Evolutionary conservation across 2,329 filamentous ascomycete species (phyloP).

Genomic region (Aspergillus uvarum): DNA sequence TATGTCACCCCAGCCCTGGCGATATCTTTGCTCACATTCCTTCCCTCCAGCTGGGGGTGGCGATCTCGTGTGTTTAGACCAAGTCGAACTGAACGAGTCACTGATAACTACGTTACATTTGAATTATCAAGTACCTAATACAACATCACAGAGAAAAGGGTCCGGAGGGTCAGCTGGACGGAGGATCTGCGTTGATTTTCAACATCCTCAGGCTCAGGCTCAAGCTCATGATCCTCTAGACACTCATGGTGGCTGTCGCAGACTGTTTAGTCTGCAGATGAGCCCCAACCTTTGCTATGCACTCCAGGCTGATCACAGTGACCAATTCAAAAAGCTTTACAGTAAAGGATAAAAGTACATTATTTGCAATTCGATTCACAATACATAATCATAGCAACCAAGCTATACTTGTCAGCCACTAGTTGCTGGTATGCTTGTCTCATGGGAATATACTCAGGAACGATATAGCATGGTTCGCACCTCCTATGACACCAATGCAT

Average conservation of each 20-base stretch:
- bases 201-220: not conserved
- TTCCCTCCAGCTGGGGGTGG: not conserved
- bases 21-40: conserved; percentile 11
- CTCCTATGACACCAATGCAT: not conserved
- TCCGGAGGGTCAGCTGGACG: not conserved
- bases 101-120: not conserved
- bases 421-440: conserved; percentile 7
- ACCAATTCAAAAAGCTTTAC: not conserved
- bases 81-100: not conserved
- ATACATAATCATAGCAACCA: conserved; percentile 13
- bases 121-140: too few relatives aligned
- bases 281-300: not conserved
- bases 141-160: not conserved
- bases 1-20: not conserved
- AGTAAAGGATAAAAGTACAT: conserved; percentile 1
- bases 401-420: not conserved
- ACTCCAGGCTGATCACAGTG: not conserved
- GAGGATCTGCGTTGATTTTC: not conserved
- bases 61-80: not conserved
- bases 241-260: too few relatives aligned
- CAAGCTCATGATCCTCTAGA: not conserved
- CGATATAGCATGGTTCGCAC: conserved; percentile 1
- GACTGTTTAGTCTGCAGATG: too few relatives aligned
- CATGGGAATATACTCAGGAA: conserved; percentile 11
- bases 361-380: conserved; percentile 8